phyloP scores from a whole-genome alignment of 306 rosid species.

The Acacia acuminata region DNA sequence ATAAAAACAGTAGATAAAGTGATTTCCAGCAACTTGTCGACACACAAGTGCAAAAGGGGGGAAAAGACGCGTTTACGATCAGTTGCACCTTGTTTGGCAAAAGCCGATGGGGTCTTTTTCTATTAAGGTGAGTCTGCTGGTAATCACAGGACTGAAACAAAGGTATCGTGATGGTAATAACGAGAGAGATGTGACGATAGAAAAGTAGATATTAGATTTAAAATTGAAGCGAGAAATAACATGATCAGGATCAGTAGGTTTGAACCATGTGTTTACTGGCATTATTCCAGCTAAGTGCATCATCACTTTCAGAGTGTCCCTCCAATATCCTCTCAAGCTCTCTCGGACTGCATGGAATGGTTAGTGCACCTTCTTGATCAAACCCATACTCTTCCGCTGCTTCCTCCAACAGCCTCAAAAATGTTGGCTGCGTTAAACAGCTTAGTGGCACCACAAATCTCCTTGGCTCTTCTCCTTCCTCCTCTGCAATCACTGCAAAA shows the following conservation, averaged over 20 bases:
- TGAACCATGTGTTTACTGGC: conserved; percentile 41
- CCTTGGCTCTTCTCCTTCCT: conserved; percentile 49
- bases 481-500: conserved; percentile 70
- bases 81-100: not conserved
- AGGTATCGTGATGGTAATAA: not conserved
- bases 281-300: conserved; percentile 29
- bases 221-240: not conserved
- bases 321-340: conserved; percentile 65
- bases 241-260: conserved; percentile 34
- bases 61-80: not conserved
- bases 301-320: not conserved
- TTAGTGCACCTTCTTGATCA: conserved; percentile 72
- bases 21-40: not conserved
- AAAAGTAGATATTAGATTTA: not conserved
- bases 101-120: not conserved
- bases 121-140: not conserved
- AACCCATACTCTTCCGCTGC: conserved; percentile 87
- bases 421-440: conserved; percentile 59
- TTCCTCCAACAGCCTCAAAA: conserved; percentile 63
- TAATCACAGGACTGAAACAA: not conserved
- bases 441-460: conserved; percentile 72
- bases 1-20: not conserved
- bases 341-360: conserved; percentile 66
- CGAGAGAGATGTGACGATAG: not conserved
- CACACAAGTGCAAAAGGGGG: not conserved